Conservation (phyloP, 1,139 yeast species). For the Yamadazyma dushanensis region DNA sequence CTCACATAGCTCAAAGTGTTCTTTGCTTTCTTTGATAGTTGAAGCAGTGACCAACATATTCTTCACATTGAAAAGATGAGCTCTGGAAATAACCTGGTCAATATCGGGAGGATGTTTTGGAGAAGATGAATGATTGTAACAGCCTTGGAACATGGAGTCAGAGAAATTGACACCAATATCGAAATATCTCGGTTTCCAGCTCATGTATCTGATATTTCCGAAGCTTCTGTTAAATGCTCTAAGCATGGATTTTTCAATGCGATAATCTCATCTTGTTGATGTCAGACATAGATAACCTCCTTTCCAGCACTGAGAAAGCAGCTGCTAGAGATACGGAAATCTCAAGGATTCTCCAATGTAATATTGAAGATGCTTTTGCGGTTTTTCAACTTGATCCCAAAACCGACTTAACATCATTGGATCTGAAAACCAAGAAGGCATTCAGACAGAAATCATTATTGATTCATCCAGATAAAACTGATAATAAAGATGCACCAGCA, state of each 20-base stretch:
- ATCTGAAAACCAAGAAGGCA: constrained; percentile 39
- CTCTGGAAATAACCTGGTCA: constrained; percentile 62
- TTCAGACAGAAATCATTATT: constrained; percentile 61
- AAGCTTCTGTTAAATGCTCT: too few species aligned
- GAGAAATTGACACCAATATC: constrained; percentile 80
- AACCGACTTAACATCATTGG: constrained; percentile 27
- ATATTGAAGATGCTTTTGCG: constrained; percentile 54
- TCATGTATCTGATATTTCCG: too few species aligned
- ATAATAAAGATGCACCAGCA: constrained; percentile 54
- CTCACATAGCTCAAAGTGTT: constrained; percentile 37
- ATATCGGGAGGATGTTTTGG: constrained; percentile 68
- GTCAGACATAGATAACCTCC: constrained; percentile 32
- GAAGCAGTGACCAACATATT: constrained; percentile 84
- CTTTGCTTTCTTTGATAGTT: constrained; percentile 61
- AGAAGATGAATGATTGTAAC: constrained; percentile 61
- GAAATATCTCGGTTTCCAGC: constrained; percentile 47
- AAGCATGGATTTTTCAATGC: not conserved
- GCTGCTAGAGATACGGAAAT: constrained; percentile 55
- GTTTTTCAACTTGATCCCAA: constrained; percentile 50
- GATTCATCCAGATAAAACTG: constrained; percentile 69
- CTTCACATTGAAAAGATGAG: constrained; percentile 62
- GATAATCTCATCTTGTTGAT: constrained; percentile 8
- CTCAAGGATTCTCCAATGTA: constrained; percentile 48
- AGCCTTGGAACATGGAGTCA: constrained; percentile 84
- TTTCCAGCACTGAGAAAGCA: constrained; percentile 36